Evolutionary conservation across 306 rosid genomes (phyloP), one percentile per base, ranked within the genome.

Genomic region (Dalbergia oliveri): DNA sequence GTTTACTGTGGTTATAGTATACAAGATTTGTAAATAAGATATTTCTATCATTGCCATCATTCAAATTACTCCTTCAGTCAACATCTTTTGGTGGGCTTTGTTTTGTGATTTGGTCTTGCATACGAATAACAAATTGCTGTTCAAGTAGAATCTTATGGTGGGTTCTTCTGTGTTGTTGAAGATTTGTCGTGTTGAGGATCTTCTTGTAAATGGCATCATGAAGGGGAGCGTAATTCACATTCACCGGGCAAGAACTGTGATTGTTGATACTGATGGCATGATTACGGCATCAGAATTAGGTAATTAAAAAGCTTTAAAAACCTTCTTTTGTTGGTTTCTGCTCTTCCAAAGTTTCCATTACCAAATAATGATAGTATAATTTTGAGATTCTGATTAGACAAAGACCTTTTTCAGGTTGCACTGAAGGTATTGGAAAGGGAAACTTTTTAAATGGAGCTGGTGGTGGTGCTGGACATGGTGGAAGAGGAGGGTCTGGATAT

Each of bases 391-490:
- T 84, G 71, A 90, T 66, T 82, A 69, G 83, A 45, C 31, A 58
- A 58, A 54, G 33, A 72, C 68, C 80, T 70, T 78, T 86, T 89
- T 77, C 91, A 95, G 99, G 99, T 83, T 95, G 99, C 88, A 88
- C 88, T 79, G 90, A 83, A 75, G 99, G 99, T 75, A 85, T 95
- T 83, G 99, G 99, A 64, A 95, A 90, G 84, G 99, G 98, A 61
- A 95, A 90, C 88, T 95, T 88, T 87, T 87, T 94, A 79, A 91
- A 93, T 86, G 99, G 99, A 84, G 94, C 99, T 88, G 98, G 98
- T 53, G 96, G 99, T 76, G 99, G 99, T 70, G 99, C 98, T 80
- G 99, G 99, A 65, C 97, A 95, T 88, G 99, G 99, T 72, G 99
- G 99, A 84, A 87, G 88, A 89, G 99, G 99, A 66, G 99, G 99